Evolutionary conservation across 306 rosid species (phyloP).

Genomic region (Vigna reflexopilosa): DNA sequence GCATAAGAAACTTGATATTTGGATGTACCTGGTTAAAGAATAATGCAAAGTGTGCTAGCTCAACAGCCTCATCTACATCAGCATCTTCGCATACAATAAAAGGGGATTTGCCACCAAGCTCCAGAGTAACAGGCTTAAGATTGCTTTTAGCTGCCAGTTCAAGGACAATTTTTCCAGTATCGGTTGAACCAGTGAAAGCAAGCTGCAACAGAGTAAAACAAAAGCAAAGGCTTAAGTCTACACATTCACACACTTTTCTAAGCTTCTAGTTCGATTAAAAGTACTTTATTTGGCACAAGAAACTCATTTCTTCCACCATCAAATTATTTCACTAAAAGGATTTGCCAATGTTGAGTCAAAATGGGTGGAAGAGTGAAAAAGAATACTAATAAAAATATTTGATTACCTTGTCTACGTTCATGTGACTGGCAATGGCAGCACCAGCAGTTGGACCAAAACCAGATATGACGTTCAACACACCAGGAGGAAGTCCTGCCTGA

Average conservation of each 20-base stretch:
- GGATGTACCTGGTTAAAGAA: constrained; percentile 75
- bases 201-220: constrained; percentile 54
- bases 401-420: constrained; percentile 79
- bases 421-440: constrained; percentile 80
- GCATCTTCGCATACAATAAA: constrained; percentile 67
- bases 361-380: neutral
- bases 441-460: constrained; percentile 93
- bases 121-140: constrained; percentile 77
- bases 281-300: neutral
- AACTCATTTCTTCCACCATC: neutral
- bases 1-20: neutral
- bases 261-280: neutral
- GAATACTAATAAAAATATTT: constrained; percentile 1
- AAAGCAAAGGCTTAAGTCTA: constrained; percentile 10
- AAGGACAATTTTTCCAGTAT: constrained; percentile 66
- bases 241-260: neutral
- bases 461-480: constrained; percentile 73
- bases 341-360: neutral
- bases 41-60: constrained; percentile 75
- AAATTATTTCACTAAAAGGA: constrained; percentile 15
- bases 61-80: constrained; percentile 58
- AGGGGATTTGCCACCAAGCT: constrained; percentile 91
- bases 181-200: constrained; percentile 88
- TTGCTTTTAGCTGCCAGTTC: constrained; percentile 77
- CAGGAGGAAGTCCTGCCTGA: constrained; percentile 85